Evolutionary conservation across 345 rosid species (phyloP).

Genomic region (Lepidium didymum): DNA sequence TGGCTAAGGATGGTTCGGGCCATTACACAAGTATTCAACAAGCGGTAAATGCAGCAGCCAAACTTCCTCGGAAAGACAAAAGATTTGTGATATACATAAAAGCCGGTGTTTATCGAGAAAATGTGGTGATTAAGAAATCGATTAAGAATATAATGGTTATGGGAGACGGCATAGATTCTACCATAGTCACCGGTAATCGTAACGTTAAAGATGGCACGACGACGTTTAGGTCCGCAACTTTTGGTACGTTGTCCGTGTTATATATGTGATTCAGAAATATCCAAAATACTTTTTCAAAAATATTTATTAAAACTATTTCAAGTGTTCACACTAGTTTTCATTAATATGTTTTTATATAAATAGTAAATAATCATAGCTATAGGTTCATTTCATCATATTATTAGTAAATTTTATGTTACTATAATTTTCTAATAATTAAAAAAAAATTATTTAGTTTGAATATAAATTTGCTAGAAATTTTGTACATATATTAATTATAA

Average conservation of each 20-base stretch:
- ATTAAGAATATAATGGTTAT: constrained; percentile 58
- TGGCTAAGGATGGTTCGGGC: constrained; percentile 86
- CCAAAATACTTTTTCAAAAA: background rate
- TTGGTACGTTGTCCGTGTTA: constrained; percentile 47
- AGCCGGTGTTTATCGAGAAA: constrained; percentile 63
- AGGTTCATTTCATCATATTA: background rate
- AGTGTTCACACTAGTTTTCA: background rate
- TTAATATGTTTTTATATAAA: background rate
- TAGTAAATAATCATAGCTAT: background rate
- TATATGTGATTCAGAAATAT: background rate
- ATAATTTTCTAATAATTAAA: background rate
- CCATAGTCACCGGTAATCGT: constrained; percentile 50
- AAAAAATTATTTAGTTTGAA: background rate
- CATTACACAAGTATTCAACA: constrained; percentile 49
- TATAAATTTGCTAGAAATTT: background rate
- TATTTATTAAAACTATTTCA: background rate
- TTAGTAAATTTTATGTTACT: background rate
- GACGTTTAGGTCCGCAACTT: constrained; percentile 77
- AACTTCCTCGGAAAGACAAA: constrained; percentile 13
- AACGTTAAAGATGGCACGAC: constrained; percentile 52
- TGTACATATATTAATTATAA: no score
- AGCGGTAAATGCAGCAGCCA: constrained; percentile 51
- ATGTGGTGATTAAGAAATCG: constrained; percentile 50
- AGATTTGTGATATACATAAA: constrained; percentile 71
- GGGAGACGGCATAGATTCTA: constrained; percentile 80